A percentile compares a stretch with the other conserved stretches of the same genome.
These are phyloP conservation scores for Kazachstania martiniae DNA, from an alignment of 805 yeast genomes.

Conservation along the genomic window DNA sequence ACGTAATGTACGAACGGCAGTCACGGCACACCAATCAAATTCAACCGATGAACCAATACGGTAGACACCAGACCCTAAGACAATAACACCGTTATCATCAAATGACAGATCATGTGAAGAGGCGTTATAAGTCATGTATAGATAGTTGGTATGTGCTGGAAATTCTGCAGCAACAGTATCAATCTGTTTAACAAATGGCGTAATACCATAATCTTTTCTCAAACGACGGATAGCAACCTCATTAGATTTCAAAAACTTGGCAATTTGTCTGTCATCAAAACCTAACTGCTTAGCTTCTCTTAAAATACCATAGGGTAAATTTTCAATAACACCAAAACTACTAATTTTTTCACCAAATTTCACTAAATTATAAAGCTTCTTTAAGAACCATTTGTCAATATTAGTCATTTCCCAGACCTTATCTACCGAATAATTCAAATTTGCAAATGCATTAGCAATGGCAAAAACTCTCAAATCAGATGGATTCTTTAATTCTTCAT, in stretches of 20 bases:
- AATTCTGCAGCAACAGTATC: slow-evolving; percentile 98
- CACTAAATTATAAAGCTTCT: slow-evolving; percentile 70
- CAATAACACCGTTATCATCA: slow-evolving; percentile 86
- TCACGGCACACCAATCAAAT: slow-evolving; percentile 99
- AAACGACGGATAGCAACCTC: slow-evolving; percentile 87
- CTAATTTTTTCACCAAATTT: slow-evolving; percentile 55
- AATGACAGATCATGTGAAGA: slow-evolving; percentile 73
- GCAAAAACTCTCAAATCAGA: slow-evolving; percentile 97
- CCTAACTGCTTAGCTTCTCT: slow-evolving; percentile 93
- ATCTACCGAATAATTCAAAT: slow-evolving; percentile 76
- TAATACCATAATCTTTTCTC: slow-evolving; percentile 75
- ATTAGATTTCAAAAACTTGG: slow-evolving; percentile 75
- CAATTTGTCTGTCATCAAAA: slow-evolving; percentile 93
- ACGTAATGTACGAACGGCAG: slow-evolving; percentile 89
- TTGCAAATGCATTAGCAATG: slow-evolving; percentile 84
- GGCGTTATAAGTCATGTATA: slow-evolving; percentile 94
- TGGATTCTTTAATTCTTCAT: slow-evolving; percentile 87
- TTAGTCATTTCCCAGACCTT: slow-evolving; percentile 83
- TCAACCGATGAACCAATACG: slow-evolving; percentile 97
- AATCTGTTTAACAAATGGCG: slow-evolving; percentile 92
- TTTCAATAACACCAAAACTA: slow-evolving; percentile 41
- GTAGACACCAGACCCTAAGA: slow-evolving; percentile 97
- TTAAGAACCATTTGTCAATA: slow-evolving; percentile 94
- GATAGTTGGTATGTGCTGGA: slow-evolving; percentile 93
- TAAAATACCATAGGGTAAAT: slow-evolving; percentile 51